phyloP scores from a whole-genome alignment of 1,284 basidiomycete species.

The Cryptococcus maquisensis region DNA sequence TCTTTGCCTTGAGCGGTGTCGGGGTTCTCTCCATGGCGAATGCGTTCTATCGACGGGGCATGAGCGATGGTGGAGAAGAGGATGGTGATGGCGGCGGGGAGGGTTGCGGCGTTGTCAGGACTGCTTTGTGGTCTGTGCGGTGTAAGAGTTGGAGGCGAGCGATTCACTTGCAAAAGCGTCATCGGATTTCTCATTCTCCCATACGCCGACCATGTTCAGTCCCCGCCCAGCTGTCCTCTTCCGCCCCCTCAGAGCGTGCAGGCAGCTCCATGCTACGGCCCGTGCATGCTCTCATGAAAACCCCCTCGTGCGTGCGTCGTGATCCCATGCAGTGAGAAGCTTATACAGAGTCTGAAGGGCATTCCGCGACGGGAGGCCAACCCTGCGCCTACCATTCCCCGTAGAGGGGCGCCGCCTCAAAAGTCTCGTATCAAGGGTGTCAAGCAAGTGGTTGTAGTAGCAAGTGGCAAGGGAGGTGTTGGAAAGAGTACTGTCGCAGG shows the following conservation, averaged over 20 bases:
- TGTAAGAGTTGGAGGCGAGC: background rate
- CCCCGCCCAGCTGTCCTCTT: background rate
- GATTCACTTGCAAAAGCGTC: background rate
- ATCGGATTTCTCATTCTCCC: background rate
- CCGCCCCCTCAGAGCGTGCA: background rate
- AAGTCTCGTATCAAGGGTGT: conserved; percentile 54
- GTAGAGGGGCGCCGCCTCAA: conserved; percentile 46
- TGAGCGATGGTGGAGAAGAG: no score
- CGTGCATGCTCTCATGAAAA: conserved; percentile 32
- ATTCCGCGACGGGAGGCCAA: conserved; percentile 42
- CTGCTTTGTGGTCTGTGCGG: background rate
- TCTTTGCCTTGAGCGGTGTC: background rate
- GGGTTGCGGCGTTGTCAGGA: no score
- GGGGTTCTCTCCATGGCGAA: background rate
- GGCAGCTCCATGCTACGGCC: background rate
- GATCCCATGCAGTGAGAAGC: background rate
- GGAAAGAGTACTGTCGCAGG: conserved; percentile 94
- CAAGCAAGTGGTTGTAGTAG: conserved; percentile 70
- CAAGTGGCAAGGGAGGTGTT: conserved; percentile 94
- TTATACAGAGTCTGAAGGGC: conserved; percentile 28
- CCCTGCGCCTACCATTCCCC: conserved; percentile 46
- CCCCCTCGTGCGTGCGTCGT: conserved; percentile 26
- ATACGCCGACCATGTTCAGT: background rate
- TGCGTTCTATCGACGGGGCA: background rate
- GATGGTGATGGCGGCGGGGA: no score